These are phyloP conservation scores for Coniochaeta sp. DNA, from an alignment of 2,329 filamentous ascomycete species.

Conservation along the genomic window DNA sequence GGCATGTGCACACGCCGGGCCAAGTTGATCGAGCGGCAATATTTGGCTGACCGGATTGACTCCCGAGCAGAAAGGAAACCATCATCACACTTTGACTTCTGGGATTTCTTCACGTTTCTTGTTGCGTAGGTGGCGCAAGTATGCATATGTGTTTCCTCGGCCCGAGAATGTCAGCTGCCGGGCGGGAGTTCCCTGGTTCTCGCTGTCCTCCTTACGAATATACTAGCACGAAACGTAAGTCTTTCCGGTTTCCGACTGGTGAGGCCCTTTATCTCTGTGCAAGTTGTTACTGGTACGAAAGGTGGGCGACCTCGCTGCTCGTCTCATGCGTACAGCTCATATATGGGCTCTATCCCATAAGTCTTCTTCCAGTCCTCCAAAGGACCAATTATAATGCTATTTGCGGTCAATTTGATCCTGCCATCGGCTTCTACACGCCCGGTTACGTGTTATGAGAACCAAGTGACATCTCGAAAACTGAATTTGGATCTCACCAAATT, in stretches of 20 bases:
- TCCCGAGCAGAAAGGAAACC: background rate
- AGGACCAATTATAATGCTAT: background rate
- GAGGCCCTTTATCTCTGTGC: background rate
- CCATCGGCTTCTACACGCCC: background rate
- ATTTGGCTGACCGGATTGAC: background rate
- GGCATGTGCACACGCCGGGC: background rate
- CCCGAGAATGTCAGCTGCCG: background rate
- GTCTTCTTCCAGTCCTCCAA: too few relatives aligned
- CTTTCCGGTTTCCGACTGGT: background rate
- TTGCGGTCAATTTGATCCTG: background rate
- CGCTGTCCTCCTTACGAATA: background rate
- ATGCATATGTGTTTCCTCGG: background rate
- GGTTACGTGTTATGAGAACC: background rate
- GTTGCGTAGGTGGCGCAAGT: background rate
- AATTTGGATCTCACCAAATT: background rate
- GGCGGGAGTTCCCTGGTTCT: background rate
- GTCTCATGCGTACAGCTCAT: too few relatives aligned
- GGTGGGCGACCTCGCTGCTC: too few relatives aligned
- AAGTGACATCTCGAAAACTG: background rate
- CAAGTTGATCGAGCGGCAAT: background rate
- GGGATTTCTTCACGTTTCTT: background rate
- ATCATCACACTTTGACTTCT: background rate
- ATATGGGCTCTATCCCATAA: too few relatives aligned
- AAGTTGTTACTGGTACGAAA: background rate
- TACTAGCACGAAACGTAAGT: background rate